Base-by-base conservation (phyloP, 1,284 basidiomycete genomes). In the Agroathelia rolfsii region DNA sequence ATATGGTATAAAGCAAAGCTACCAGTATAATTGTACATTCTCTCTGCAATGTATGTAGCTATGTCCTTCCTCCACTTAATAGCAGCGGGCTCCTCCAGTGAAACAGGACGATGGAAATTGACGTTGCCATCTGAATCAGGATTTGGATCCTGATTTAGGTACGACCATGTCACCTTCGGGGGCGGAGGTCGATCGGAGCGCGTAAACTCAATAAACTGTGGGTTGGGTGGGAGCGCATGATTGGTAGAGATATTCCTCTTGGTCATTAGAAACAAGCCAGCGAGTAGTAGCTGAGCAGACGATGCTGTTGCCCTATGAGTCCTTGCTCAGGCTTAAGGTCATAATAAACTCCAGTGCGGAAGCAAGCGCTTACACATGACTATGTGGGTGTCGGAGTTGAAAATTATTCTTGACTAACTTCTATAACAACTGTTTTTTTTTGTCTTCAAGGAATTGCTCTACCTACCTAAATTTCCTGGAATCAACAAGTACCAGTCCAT, bases 1-100 rank as follows among this genome's bases (percentile, higher is more conserved):
- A n/a, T n/a, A 28, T 14, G 7, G 11, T 6, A 25, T 30, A 5
- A 3, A 11, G 16, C 15, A 26, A 12, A 47, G 52, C 34, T 34
- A 59, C 59, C 40, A 8, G 50, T n/a, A n/a, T 59, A 30, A 61
- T 61, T 57, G 9, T 62, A 56, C 35, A 74, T 43, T 10, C 61
- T 59, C 15, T 66, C 51, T 3, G 78, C 76, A 6, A 84, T 51
- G 17, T 71, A 68, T 23, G 61, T 55, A 2, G 64, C 84, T 17
- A 76, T 60, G 21, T 56, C 49, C 4, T 60, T 47, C 23, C 82
- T 64, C 83, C 83, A 87, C 47, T 68, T 67, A 24, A 78, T 53
- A 23, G 58, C 46, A 10, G 63, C 48, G 14, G 59, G 48, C 29
- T 76, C 67, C 25, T 77, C 68, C 10, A 68, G 41, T 4, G 47